Evolutionary conservation across 225 moss, liverwort and hornwort species (phyloP).

Genomic region (Asterella californica): DNA sequence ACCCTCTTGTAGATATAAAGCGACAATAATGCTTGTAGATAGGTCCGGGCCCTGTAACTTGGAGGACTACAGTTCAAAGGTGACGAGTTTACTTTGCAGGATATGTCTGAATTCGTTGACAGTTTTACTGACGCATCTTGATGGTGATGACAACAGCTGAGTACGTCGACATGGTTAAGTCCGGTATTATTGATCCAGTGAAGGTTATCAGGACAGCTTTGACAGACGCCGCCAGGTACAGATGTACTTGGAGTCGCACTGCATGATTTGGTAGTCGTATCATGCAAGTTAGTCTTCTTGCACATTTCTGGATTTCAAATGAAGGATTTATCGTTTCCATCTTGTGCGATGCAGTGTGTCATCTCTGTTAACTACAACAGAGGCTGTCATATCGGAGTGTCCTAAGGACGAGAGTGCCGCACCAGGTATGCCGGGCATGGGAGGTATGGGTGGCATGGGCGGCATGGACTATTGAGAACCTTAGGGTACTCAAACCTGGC

Average conservation of each 20-base stretch:
- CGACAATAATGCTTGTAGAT: not conserved
- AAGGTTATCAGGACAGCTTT: constrained; percentile 58
- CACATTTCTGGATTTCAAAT: not conserved
- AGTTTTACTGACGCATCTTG: not conserved
- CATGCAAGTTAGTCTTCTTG: not conserved
- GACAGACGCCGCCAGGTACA: constrained; percentile 49
- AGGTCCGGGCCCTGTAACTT: not conserved
- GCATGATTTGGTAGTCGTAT: not conserved
- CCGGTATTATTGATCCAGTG: constrained; percentile 53
- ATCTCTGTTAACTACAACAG: constrained; percentile 53
- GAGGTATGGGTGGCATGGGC: constrained; percentile 42
- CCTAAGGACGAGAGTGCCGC: constrained; percentile 37
- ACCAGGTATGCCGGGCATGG: constrained; percentile 37
- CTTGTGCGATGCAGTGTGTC: constrained; percentile 37
- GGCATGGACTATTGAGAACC: constrained; percentile 34
- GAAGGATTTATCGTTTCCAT: not conserved
- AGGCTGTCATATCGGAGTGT: constrained; percentile 40
- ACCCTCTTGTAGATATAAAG: not conserved
- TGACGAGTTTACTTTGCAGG: not conserved
- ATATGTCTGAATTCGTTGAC: not conserved
- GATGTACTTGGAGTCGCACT: no score
- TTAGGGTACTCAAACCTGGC: not conserved
- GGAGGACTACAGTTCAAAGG: not conserved
- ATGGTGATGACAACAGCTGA: not conserved
- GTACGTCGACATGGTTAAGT: constrained; percentile 56